Evolutionary conservation across 768 basidiomycete species (phyloP), one percentile per base, ranked within the genome.

Genomic region (Sarcomyxa edulis): DNA sequence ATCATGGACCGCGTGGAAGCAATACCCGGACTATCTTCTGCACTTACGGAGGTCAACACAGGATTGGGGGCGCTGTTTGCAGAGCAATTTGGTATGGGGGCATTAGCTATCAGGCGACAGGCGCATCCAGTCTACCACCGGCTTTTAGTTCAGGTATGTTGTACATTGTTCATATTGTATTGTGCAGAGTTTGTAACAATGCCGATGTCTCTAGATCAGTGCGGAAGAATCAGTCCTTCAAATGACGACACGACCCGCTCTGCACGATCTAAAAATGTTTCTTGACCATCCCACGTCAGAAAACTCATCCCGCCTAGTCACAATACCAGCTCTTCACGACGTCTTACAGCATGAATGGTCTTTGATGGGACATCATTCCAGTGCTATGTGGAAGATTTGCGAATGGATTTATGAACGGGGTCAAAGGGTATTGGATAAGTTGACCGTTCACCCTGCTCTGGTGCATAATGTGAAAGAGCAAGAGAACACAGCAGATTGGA

Each of bases 151-250:
- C 42, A 41, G 36, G 48, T 49, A 27, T 22, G 35, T 36, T n/a
- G n/a, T n/a, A n/a, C 2, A 6, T 14, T 22, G 18, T 39, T 18
- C 14, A 35, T 22, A 11, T 8, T 12, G 2, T n/a, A n/a, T n/a
- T n/a, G n/a, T n/a, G n/a, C n/a, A n/a, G n/a, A n/a, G n/a, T n/a
- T n/a, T n/a, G n/a, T n/a, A n/a, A n/a, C n/a, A n/a, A n/a, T 16
- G 12, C 23, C 38, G 30, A 12, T 25, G 24, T 22, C 21, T 19
- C 41, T 30, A 53, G 54, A 26, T 55, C 21, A 36, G 43, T 8
- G 50, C 46, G 1, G 54, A 53, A 40, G 52, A 44, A 32, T 55
- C 54, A 1, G 48, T 55, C 7, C 30, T 55, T 2, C 51, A 53
- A 32, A 39, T 54, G 37, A 35, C 43, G 3, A 52, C 37, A 16